These are phyloP conservation scores for Aspergillus pseudonomiae DNA, from an alignment of 2,329 filamentous ascomycete genomes.

Conservation along the genomic window DNA sequence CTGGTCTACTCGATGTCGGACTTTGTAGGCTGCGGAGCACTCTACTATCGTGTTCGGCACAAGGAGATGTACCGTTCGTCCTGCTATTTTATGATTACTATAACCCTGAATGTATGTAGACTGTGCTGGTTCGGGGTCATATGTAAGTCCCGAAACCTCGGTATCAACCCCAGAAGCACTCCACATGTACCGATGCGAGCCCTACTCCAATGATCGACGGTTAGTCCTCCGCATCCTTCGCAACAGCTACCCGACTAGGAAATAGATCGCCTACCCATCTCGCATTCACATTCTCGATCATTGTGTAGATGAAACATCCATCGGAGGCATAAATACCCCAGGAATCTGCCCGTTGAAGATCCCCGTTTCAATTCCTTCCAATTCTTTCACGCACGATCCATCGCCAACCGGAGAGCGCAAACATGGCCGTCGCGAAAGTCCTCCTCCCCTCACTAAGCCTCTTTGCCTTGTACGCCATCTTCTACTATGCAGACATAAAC, in stretches of 20 bases:
- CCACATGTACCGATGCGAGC: not conserved
- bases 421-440: constrained; percentile 25
- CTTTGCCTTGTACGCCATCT: constrained; percentile 37
- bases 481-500: constrained; percentile 37
- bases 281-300: not conserved
- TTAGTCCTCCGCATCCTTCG: constrained; percentile 2
- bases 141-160: not conserved
- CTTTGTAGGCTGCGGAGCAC: too few relatives aligned
- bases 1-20: not conserved
- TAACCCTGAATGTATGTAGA: not conserved
- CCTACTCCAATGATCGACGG: not conserved
- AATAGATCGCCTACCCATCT: not conserved
- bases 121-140: not conserved
- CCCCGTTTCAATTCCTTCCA: not conserved
- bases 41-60: too few relatives aligned
- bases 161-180: not conserved
- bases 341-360: not conserved
- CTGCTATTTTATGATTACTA: not conserved
- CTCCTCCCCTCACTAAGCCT: constrained; percentile 35
- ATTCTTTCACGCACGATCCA: not conserved
- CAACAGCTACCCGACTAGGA: not conserved
- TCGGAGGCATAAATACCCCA: not conserved
- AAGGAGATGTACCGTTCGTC: too few relatives aligned
- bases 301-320: not conserved
- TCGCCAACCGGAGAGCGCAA: not conserved